A percentile compares a stretch with the other conserved stretches of the same genome.
Evolutionary conservation across 139 green algal genomes (phyloP).

Genomic region (Volvox africanus): DNA sequence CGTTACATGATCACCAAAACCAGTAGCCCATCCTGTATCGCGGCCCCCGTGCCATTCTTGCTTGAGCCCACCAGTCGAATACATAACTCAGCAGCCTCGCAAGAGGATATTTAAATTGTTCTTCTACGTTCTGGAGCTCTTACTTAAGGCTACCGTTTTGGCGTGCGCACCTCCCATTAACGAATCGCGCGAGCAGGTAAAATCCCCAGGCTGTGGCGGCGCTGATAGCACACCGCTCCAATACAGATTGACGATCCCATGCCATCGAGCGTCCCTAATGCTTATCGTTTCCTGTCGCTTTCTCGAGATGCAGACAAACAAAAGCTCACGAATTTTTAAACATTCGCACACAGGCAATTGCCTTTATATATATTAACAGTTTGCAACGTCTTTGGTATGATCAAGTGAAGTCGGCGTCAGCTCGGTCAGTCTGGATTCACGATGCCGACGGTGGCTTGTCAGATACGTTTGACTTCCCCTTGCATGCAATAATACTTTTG

Average conservation of each 20-base stretch:
- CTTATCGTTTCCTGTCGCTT: too few species aligned
- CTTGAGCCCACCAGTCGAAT: background rate
- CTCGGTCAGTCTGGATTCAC: too few species aligned
- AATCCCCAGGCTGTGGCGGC: conserved; percentile 26
- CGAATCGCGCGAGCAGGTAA: conserved; percentile 37
- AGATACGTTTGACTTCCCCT: too few species aligned
- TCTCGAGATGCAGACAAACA: too few species aligned
- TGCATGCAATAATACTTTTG: too few species aligned
- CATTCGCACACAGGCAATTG: too few species aligned
- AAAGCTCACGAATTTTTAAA: too few species aligned
- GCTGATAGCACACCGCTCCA: conserved; percentile 14
- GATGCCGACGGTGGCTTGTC: too few species aligned
- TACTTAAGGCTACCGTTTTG: background rate
- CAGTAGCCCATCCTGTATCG: too few species aligned
- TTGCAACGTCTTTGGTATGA: too few species aligned
- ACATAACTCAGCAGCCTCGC: background rate
- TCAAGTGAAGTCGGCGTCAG: too few species aligned
- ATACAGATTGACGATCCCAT: conserved; percentile 23
- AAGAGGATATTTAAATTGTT: background rate
- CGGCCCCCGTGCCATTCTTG: background rate
- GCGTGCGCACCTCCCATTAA: conserved; percentile 6
- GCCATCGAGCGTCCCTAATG: background rate
- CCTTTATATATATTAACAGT: too few species aligned
- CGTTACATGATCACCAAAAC: background rate
- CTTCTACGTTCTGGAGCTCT: background rate